These are phyloP conservation scores for Toxicodendron radicans DNA, from an alignment of 345 rosid species.

Conservation along the genomic window DNA sequence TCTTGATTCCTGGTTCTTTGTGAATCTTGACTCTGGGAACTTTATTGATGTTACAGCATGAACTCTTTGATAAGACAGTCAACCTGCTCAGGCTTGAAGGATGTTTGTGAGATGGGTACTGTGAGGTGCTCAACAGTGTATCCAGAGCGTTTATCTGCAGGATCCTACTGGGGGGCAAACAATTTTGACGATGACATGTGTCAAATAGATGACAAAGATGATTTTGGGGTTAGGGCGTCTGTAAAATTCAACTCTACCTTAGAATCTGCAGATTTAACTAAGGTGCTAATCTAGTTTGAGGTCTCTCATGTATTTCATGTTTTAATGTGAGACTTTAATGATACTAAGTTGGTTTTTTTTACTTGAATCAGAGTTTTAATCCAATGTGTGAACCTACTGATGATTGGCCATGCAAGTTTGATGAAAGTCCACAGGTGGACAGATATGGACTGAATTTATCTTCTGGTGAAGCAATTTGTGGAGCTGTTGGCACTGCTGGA, in stretches of 20 bases:
- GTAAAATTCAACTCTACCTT: constrained; percentile 44
- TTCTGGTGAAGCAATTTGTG: constrained; percentile 31
- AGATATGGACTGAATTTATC: constrained; percentile 38
- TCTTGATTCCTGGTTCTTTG: neutral
- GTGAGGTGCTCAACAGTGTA: constrained; percentile 49
- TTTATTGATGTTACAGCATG: constrained; percentile 40
- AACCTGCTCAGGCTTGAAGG: constrained; percentile 69
- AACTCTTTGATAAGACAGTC: constrained; percentile 59
- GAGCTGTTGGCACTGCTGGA: constrained; percentile 32
- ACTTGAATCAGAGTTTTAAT: constrained; percentile 69
- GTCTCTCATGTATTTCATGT: constrained; percentile 5
- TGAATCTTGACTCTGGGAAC: constrained; percentile 21
- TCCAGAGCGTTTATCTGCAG: constrained; percentile 43
- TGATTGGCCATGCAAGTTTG: constrained; percentile 69
- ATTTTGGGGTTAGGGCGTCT: constrained; percentile 50
- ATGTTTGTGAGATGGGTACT: constrained; percentile 67
- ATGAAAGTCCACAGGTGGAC: constrained; percentile 44
- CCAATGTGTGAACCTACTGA: constrained; percentile 82
- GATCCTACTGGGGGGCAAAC: constrained; percentile 42
- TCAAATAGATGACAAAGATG: constrained; percentile 74
- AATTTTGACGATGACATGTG: constrained; percentile 70
- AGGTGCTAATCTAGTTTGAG: constrained; percentile 46
- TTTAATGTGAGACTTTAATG: constrained; percentile 8
- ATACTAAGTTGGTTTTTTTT: constrained; percentile 17
- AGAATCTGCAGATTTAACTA: constrained; percentile 58